Conservation (phyloP, 352 stramenopile genomes). For the Globisporangium okanoganense region DNA sequence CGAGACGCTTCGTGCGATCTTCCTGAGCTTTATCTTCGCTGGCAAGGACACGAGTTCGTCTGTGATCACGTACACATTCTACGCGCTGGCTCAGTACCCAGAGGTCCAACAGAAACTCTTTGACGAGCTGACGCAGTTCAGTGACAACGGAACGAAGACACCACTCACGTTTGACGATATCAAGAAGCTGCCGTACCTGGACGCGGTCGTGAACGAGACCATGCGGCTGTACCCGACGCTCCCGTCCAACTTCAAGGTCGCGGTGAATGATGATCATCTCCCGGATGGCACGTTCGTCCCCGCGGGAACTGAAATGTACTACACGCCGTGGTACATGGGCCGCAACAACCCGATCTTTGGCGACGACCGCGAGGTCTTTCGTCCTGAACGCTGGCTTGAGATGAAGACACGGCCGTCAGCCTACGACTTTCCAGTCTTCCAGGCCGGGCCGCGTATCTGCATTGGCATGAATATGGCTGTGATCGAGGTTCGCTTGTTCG, state of each 20-base stretch:
- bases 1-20: constrained; percentile 5
- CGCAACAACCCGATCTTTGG: constrained; percentile 32
- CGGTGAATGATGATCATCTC: background rate
- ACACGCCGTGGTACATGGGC: constrained; percentile 74
- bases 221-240: constrained; percentile 25
- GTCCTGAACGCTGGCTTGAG: constrained; percentile 65
- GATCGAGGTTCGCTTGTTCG: background rate
- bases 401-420: constrained; percentile 45
- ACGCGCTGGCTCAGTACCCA: constrained; percentile 61
- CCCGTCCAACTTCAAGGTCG: background rate
- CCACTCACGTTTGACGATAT: constrained; percentile 37
- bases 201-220: constrained; percentile 66
- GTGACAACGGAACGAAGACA: too few species aligned
- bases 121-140: constrained; percentile 39
- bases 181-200: constrained; percentile 60
- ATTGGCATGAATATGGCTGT: background rate
- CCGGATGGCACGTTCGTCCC: constrained; percentile 46
- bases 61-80: constrained; percentile 31
- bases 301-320: constrained; percentile 53
- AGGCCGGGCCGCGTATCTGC: background rate
- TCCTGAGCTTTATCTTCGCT: constrained; percentile 1
- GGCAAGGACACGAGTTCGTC: background rate
- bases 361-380: constrained; percentile 40
- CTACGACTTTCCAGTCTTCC: constrained; percentile 21
- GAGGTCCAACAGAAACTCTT: constrained; percentile 44